These are phyloP conservation scores for Candolleomyces efflorescens DNA, from an alignment of 768 basidiomycete genomes.

Conservation along the genomic window DNA sequence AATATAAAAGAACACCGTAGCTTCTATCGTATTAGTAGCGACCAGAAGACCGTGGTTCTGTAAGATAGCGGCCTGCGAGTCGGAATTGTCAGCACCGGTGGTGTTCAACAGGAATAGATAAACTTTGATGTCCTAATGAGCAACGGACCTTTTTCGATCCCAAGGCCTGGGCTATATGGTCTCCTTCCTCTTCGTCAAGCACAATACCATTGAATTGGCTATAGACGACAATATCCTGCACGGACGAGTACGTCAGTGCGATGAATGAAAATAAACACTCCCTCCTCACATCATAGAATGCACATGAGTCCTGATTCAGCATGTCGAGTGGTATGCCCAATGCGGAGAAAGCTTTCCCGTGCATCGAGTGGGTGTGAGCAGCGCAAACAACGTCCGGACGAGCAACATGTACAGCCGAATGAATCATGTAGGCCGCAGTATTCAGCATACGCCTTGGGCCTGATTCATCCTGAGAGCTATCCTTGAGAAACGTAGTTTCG, in stretches of 20 bases:
- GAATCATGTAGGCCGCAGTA: slow-evolving; percentile 32
- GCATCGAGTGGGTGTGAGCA: slow-evolving; percentile 44
- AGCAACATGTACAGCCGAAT: slow-evolving; percentile 41
- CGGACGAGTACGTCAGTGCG: background rate
- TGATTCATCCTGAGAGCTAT: slow-evolving; percentile 23
- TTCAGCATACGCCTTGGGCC: slow-evolving; percentile 26
- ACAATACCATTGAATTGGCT: slow-evolving; percentile 46
- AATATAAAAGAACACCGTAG: slow-evolving; percentile 37
- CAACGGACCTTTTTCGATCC: slow-evolving; percentile 30
- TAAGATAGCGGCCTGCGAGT: slow-evolving; percentile 32
- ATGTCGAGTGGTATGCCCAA: slow-evolving; percentile 39
- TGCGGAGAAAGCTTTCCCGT: slow-evolving; percentile 47
- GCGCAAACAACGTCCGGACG: slow-evolving; percentile 45
- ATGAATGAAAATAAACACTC: background rate
- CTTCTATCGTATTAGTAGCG: slow-evolving; percentile 38
- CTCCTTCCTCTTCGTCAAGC: slow-evolving; percentile 39
- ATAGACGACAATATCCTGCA: slow-evolving; percentile 37
- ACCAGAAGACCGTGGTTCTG: slow-evolving; percentile 41
- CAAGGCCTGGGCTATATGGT: slow-evolving; percentile 38
- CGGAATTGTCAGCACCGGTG: background rate
- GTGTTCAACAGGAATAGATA: slow-evolving; percentile 2
- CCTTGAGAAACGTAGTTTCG: background rate
- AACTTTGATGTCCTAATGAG: background rate
- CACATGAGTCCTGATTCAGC: slow-evolving; percentile 41
- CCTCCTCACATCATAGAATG: slow-evolving; percentile 32